Percentiles rank a stretch among this genome's conserved stretches.
These are phyloP conservation scores for Spencermartinsiella europaea DNA, from an alignment of 805 yeast species.

Conservation along the genomic window DNA sequence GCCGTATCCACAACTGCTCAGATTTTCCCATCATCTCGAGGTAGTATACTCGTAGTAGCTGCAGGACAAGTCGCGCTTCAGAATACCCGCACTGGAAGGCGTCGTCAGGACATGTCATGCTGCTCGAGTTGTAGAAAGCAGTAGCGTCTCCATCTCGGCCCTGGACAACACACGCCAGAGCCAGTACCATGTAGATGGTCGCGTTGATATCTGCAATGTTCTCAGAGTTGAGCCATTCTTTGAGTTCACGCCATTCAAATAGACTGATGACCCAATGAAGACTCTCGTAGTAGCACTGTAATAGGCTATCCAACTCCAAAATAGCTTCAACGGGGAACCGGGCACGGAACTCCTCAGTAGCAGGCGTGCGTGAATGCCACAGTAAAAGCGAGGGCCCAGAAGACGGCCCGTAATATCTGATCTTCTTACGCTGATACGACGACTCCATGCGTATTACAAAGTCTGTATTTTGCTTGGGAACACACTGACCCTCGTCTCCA, in stretches of 20 bases:
- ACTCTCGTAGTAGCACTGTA: constrained; percentile 10
- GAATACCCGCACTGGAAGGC: constrained; percentile 1
- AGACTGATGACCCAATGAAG: constrained; percentile 18
- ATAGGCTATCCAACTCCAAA: constrained; percentile 11
- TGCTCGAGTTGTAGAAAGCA: background rate
- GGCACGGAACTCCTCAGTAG: constrained; percentile 4
- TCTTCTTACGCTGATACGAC: constrained; percentile 7
- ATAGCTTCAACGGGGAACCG: constrained; percentile 15
- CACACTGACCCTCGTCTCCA: background rate
- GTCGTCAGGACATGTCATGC: constrained; percentile 2
- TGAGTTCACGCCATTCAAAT: constrained; percentile 15
- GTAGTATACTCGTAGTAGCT: constrained; percentile 10
- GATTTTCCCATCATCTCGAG: constrained; percentile 11
- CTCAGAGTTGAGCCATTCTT: constrained; percentile 10
- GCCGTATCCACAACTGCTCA: constrained; percentile 35
- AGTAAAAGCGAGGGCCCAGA: constrained; percentile 18
- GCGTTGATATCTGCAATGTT: constrained; percentile 14
- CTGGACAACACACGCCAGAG: constrained; percentile 7
- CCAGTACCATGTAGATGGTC: constrained; percentile 14
- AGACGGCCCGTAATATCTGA: constrained; percentile 18
- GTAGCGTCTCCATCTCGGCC: constrained; percentile 12
- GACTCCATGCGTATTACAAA: constrained; percentile 15
- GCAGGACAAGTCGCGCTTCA: constrained; percentile 7
- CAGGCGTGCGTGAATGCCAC: constrained; percentile 9
- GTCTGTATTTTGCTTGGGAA: background rate